Conservation (phyloP, 2,329 filamentous ascomycete genomes). For the Ilyonectria robusta region DNA sequence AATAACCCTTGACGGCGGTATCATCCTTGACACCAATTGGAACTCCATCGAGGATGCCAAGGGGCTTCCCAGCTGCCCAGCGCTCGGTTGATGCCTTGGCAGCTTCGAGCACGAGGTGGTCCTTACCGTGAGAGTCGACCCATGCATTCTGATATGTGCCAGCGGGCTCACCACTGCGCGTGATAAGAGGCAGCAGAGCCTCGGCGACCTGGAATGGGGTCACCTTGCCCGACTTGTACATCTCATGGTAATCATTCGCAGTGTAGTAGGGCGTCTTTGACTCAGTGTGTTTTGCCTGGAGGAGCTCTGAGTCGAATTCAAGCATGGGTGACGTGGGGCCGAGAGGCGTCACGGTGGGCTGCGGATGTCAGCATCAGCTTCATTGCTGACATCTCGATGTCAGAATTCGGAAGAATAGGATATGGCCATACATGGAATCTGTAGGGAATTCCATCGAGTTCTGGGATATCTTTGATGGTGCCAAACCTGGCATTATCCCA, state of each 20-base stretch:
- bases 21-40: conserved; percentile 91
- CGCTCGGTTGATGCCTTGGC: conserved; percentile 81
- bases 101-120: conserved; percentile 73
- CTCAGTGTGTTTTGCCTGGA: conserved; percentile 57
- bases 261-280: conserved; percentile 73
- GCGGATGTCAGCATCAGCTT: conserved; percentile 20
- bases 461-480: conserved; percentile 61
- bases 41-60: conserved; percentile 84
- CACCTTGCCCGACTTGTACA: conserved; percentile 77
- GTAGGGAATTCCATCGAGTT: conserved; percentile 60
- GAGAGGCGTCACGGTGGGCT: conserved; percentile 72
- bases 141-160: conserved; percentile 81
- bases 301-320: conserved; percentile 59
- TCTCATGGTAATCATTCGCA: conserved; percentile 81
- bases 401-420: not conserved
- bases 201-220: conserved; percentile 82
- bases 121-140: conserved; percentile 72
- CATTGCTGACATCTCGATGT: not conserved
- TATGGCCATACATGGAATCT: conserved; percentile 62
- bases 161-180: conserved; percentile 66
- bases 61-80: conserved; percentile 75
- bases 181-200: conserved; percentile 79
- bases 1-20: conserved; percentile 78
- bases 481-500: conserved; percentile 78
- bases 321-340: conserved; percentile 55